These are phyloP conservation scores for Torulaspora delbrueckii DNA, from an alignment of 805 yeast genomes.

Conservation along the genomic window DNA sequence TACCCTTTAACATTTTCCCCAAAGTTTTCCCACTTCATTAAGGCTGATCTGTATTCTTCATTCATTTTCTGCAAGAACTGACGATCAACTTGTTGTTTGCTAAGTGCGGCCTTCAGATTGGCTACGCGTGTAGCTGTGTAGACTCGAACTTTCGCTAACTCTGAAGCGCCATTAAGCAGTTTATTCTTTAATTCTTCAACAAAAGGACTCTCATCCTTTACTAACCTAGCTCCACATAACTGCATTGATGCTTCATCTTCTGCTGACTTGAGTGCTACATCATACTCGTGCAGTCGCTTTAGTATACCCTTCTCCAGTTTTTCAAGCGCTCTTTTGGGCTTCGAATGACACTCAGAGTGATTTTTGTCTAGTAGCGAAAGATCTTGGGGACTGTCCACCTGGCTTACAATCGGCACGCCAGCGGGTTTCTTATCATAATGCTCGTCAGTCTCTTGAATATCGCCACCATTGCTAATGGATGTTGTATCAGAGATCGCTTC, in stretches of 20 bases:
- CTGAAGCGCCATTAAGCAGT: constrained; percentile 1
- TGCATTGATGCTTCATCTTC: background rate
- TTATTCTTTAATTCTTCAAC: constrained; percentile 8
- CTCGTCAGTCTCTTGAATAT: background rate
- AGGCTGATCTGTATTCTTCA: constrained; percentile 2
- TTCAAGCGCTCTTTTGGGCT: constrained; percentile 1
- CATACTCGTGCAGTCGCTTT: constrained; percentile 8
- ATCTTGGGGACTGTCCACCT: background rate
- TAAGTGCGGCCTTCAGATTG: constrained; percentile 10
- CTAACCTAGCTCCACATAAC: background rate
- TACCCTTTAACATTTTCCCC: constrained; percentile 1
- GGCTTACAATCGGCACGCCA: background rate
- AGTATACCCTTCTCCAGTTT: constrained; percentile 8
- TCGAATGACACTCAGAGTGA: background rate
- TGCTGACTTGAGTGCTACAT: background rate
- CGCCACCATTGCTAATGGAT: background rate
- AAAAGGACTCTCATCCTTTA: constrained; percentile 10
- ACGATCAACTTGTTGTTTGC: background rate
- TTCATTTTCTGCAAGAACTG: background rate
- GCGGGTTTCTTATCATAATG: background rate
- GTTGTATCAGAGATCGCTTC: background rate
- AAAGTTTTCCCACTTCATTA: constrained; percentile 1
- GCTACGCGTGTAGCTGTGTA: constrained; percentile 7
- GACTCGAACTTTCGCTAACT: constrained; percentile 7
- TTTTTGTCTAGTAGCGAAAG: background rate